Conservation (phyloP, 1,284 basidiomycete species). For the Pisolithus thermaeus region DNA sequence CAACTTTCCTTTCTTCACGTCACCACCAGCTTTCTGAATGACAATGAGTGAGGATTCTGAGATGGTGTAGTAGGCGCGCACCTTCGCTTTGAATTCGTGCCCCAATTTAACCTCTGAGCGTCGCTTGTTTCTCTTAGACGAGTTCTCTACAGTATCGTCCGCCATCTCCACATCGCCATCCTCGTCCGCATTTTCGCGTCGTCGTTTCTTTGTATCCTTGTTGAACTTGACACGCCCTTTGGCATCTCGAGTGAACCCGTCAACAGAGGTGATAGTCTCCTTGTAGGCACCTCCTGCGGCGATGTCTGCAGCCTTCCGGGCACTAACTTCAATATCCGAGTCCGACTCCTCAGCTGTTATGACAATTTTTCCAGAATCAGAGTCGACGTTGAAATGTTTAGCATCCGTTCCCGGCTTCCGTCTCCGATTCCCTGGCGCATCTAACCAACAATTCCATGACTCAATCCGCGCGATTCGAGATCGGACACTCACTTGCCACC, state of each 20-base stretch:
- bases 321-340: conserved; percentile 33
- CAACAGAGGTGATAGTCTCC: conserved; percentile 75
- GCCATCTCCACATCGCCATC: conserved; percentile 67
- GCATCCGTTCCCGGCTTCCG: conserved; percentile 86
- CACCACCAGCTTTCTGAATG: conserved; percentile 82
- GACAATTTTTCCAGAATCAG: conserved; percentile 83
- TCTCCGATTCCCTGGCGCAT: conserved; percentile 44
- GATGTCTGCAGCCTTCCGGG: conserved; percentile 38
- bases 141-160: conserved; percentile 35
- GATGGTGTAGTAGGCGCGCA: conserved; percentile 24
- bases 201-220: conserved; percentile 90
- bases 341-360: conserved; percentile 64
- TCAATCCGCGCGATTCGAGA: not conserved
- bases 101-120: conserved; percentile 63
- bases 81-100: conserved; percentile 87
- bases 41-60: not conserved
- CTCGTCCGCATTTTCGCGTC: conserved; percentile 57
- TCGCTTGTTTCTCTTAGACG: conserved; percentile 50
- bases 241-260: conserved; percentile 83
- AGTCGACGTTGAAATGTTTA: conserved; percentile 82
- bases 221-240: conserved; percentile 91
- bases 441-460: conserved; percentile 31
- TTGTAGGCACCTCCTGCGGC: conserved; percentile 80
- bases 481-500: conserved; percentile 59
- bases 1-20: conserved; percentile 80